A percentile compares a stretch with the other conserved stretches of the same genome.
These are phyloP conservation scores for Colletotrichum musicola DNA, from an alignment of 2,329 filamentous ascomycete species.

Conservation along the genomic window DNA sequence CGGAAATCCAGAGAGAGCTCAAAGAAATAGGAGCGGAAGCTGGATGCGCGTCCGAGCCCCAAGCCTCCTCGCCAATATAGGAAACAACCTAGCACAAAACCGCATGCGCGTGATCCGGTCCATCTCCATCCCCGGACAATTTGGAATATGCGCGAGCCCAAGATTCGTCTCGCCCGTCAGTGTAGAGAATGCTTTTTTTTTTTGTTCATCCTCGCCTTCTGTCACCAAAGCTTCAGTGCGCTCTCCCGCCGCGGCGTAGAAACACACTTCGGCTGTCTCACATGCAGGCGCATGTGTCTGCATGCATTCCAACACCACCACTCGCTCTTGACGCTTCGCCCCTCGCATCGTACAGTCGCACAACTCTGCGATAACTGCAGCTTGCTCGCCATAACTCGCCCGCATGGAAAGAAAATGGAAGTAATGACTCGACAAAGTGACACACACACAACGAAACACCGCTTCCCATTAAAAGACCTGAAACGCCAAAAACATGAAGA, in stretches of 20 bases:
- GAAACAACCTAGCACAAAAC: slow-evolving; percentile 24
- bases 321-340: slow-evolving; percentile 28
- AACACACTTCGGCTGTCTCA: neutral
- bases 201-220: neutral
- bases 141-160: slow-evolving; percentile 33
- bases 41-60: neutral
- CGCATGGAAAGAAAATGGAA: slow-evolving; percentile 1
- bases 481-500: slow-evolving; percentile 26
- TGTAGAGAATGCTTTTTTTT: slow-evolving; percentile 3
- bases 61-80: slow-evolving; percentile 25
- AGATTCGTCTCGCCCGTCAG: slow-evolving; percentile 23
- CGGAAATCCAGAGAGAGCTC: slow-evolving; percentile 24
- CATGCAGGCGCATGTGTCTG: slow-evolving; percentile 21
- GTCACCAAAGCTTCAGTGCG: neutral
- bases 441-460: slow-evolving; percentile 34
- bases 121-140: slow-evolving; percentile 28
- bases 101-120: slow-evolving; percentile 25
- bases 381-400: slow-evolving; percentile 14
- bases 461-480: slow-evolving; percentile 31
- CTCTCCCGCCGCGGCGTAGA: neutral
- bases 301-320: slow-evolving; percentile 28
- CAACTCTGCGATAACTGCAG: slow-evolving; percentile 31
- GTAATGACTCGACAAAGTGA: slow-evolving; percentile 11
- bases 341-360: slow-evolving; percentile 38
- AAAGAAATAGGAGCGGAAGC: slow-evolving; percentile 24